These are phyloP conservation scores for Blastomyces emzantsi DNA, from an alignment of 2,329 filamentous ascomycete genomes.

Conservation along the genomic window DNA sequence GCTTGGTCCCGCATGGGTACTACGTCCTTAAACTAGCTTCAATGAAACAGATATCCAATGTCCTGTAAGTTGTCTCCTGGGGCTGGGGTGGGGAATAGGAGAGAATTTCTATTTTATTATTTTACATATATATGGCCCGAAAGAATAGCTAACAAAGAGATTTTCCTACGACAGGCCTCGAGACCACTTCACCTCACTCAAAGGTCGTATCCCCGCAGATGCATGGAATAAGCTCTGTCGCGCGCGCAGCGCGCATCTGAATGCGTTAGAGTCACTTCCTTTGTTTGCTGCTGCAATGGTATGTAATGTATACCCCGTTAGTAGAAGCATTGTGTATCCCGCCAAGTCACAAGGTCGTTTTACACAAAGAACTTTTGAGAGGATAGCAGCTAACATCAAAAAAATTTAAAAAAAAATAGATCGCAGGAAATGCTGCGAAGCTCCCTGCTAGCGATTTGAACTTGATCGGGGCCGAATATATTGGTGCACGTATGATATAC, in stretches of 20 bases:
- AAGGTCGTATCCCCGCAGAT: conserved; percentile 20
- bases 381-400: not conserved
- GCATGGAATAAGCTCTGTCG: conserved; percentile 21
- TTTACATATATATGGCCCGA: not conserved
- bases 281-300: conserved; percentile 31
- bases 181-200: conserved; percentile 25
- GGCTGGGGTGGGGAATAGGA: not conserved
- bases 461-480: conserved; percentile 25
- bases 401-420: conserved; percentile 14
- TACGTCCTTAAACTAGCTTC: conserved; percentile 25
- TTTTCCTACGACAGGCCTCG: conserved; percentile 20
- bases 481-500: conserved; percentile 26
- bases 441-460: conserved; percentile 27
- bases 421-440: conserved; percentile 28
- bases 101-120: not conserved
- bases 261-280: conserved; percentile 29
- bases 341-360: not conserved
- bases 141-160: not conserved
- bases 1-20: conserved; percentile 25
- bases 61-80: conserved; percentile 16
- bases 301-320: conserved; percentile 8
- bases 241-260: conserved; percentile 27
- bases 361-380: not conserved
- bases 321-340: too few species aligned
- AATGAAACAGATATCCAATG: conserved; percentile 24